These are phyloP conservation scores for Diplosphaera chodatii DNA, from an alignment of 139 green algal species.

Conservation along the genomic window DNA sequence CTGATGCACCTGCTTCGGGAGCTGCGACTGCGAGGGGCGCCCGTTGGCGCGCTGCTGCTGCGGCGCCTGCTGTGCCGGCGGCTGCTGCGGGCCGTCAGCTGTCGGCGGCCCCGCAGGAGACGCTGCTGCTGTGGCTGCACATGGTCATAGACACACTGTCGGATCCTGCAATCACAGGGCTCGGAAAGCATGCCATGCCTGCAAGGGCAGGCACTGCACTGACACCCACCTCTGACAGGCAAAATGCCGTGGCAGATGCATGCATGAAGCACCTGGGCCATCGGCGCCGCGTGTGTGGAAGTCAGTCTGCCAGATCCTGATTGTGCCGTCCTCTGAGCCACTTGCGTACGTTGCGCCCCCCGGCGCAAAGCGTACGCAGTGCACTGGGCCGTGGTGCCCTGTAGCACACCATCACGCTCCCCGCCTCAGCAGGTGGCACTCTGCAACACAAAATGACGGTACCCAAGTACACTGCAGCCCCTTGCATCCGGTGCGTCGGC, in stretches of 20 bases:
- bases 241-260: too few relatives aligned
- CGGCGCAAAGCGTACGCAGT: slow-evolving; percentile 91
- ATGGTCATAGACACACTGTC: too few relatives aligned
- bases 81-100: too few relatives aligned
- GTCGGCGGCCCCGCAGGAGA: background rate
- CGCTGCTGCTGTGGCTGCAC: background rate
- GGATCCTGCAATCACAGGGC: too few relatives aligned
- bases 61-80: background rate
- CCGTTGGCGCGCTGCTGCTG: background rate
- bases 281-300: slow-evolving; percentile 1
- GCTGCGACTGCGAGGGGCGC: background rate
- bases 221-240: too few relatives aligned
- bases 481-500: too few relatives aligned
- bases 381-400: slow-evolving; percentile 97
- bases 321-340: slow-evolving; percentile 94
- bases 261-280: background rate
- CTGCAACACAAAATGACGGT: too few relatives aligned
- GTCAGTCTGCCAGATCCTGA: slow-evolving; percentile 85
- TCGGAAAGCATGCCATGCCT: too few relatives aligned
- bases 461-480: too few relatives aligned
- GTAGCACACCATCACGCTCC: background rate
- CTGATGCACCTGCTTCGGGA: background rate
- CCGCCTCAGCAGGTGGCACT: background rate
- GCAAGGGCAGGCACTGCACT: too few relatives aligned
- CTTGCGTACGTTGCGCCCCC: slow-evolving; percentile 82